These are phyloP conservation scores for Fusarium sp. DNA, from an alignment of 2,329 filamentous ascomycete species.

Conservation along the genomic window DNA sequence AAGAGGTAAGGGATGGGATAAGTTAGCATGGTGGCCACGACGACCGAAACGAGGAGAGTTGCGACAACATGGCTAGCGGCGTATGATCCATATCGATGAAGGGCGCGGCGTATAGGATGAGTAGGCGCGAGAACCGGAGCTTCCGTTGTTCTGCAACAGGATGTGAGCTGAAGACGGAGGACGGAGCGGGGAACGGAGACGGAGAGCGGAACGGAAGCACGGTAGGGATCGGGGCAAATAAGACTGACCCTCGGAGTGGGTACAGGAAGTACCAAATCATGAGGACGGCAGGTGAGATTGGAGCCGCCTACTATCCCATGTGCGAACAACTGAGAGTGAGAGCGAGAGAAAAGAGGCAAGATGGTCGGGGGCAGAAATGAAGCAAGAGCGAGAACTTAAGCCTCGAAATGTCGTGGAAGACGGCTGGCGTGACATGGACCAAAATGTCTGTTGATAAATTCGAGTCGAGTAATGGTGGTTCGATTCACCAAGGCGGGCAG, in stretches of 20 bases:
- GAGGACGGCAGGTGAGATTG: conserved; percentile 39
- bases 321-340: conserved; percentile 20
- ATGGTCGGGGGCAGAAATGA: conserved; percentile 1
- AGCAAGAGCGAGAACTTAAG: conserved; percentile 17
- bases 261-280: conserved; percentile 85
- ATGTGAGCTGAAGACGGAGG: conserved; percentile 31
- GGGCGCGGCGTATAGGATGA: conserved; percentile 72
- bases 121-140: conserved; percentile 71
- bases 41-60: conserved; percentile 78
- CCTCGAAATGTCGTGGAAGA: conserved; percentile 19
- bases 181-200: conserved; percentile 13
- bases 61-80: conserved; percentile 78
- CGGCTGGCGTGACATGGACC: conserved; percentile 39
- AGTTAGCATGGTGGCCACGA: conserved; percentile 73
- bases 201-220: conserved; percentile 22
- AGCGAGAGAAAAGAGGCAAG: conserved; percentile 8
- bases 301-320: conserved; percentile 37
- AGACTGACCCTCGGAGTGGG: conserved; percentile 77
- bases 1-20: conserved; percentile 82
- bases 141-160: conserved; percentile 71
- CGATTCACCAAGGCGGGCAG: conserved; percentile 33
- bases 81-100: conserved; percentile 75
- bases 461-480: conserved; percentile 28
- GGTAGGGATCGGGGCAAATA: conserved; percentile 17
- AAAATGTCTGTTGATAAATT: conserved; percentile 22